A percentile compares a stretch with the other conserved stretches of the same genome.
Evolutionary conservation across 805 yeast genomes (phyloP).

Genomic region (Tetrapisispora phaffii): DNA sequence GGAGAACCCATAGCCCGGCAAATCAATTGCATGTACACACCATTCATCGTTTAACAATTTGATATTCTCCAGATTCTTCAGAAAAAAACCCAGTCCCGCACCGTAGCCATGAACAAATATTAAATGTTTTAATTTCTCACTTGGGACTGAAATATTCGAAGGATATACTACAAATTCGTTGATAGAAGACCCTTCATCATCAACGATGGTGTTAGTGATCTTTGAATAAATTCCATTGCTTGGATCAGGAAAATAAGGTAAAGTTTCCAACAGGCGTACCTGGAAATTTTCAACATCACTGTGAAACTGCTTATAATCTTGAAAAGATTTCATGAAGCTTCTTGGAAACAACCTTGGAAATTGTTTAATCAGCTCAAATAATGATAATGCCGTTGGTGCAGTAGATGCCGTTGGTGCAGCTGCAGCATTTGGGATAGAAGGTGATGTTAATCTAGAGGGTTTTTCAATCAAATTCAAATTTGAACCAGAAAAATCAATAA

Average conservation of each 20-base stretch:
- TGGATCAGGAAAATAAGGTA: conserved; percentile 39
- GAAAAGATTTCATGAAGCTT: conserved; percentile 39
- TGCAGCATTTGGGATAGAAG: not conserved
- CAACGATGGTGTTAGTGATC: conserved; percentile 31
- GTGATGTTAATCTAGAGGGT: not conserved
- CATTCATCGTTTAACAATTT: conserved; percentile 38
- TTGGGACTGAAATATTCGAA: conserved; percentile 28
- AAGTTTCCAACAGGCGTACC: conserved; percentile 34
- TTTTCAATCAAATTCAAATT: not conserved
- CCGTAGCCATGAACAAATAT: conserved; percentile 92
- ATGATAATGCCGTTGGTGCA: conserved; percentile 60
- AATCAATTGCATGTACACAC: conserved; percentile 77
- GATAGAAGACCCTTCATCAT: conserved; percentile 43
- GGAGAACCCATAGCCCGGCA: conserved; percentile 85
- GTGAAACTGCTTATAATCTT: conserved; percentile 36
- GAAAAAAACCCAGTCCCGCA: conserved; percentile 81
- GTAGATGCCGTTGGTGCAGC: conserved; percentile 31
- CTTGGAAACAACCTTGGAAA: conserved; percentile 51
- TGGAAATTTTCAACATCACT: conserved; percentile 38
- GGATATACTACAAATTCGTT: conserved; percentile 68
- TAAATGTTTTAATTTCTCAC: conserved; percentile 34
- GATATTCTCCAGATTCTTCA: conserved; percentile 58
- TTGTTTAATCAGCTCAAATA: conserved; percentile 35
- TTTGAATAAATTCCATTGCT: conserved; percentile 22
- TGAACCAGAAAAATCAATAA: not conserved